Conservation (phyloP, 805 yeast species). For the Nakazawaea wyomingensis region DNA sequence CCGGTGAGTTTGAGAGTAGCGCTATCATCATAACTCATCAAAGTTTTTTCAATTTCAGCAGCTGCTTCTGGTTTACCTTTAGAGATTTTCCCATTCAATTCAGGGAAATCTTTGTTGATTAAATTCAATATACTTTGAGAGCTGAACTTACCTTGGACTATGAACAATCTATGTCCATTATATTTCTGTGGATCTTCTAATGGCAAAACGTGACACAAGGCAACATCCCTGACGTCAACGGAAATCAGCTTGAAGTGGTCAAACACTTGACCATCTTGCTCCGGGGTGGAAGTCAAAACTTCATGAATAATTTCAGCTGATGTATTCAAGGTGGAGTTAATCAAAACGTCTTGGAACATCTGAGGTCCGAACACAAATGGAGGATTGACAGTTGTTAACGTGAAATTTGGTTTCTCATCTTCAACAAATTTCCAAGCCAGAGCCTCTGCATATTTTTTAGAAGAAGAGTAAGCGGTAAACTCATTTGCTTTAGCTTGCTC, state of each 20-base stretch:
- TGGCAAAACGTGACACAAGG: slow-evolving; percentile 32
- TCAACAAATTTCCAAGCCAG: slow-evolving; percentile 50
- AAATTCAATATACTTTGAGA: slow-evolving; percentile 24
- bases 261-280: slow-evolving; percentile 14
- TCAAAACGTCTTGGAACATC: slow-evolving; percentile 30
- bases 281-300: slow-evolving; percentile 18
- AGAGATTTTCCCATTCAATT: slow-evolving; percentile 40
- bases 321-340: slow-evolving; percentile 28
- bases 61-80: slow-evolving; percentile 30
- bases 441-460: slow-evolving; percentile 52
- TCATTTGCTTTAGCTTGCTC: slow-evolving; percentile 23
- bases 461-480: slow-evolving; percentile 25
- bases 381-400: slow-evolving; percentile 37
- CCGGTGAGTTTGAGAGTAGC: too few species aligned
- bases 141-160: slow-evolving; percentile 19
- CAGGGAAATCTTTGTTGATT: slow-evolving; percentile 34
- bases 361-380: slow-evolving; percentile 50
- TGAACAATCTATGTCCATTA: slow-evolving; percentile 29
- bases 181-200: slow-evolving; percentile 16
- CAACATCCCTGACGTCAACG: slow-evolving; percentile 43
- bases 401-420: slow-evolving; percentile 31
- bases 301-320: slow-evolving; percentile 28
- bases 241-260: background rate
- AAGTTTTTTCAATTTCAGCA: background rate
- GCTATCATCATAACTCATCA: too few species aligned